These are phyloP conservation scores for Pestalotiopsis sp. DNA, from an alignment of 2,329 filamentous ascomycete species.

Conservation along the genomic window DNA sequence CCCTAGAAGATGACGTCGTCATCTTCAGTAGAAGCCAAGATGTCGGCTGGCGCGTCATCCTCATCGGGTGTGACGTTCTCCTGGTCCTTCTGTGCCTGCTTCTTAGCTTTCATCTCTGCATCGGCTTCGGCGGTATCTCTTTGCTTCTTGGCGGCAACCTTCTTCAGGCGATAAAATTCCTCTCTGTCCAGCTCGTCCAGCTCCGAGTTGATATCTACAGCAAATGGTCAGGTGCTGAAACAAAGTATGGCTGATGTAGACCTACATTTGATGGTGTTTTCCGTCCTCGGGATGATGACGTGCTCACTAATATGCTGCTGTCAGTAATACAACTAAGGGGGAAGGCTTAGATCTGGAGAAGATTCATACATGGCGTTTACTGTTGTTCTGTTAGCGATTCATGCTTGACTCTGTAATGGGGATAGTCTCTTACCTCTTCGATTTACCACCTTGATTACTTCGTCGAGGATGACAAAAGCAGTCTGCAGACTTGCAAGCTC, in stretches of 20 bases:
- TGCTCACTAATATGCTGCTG: constrained; percentile 64
- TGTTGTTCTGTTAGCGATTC: constrained; percentile 33
- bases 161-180: constrained; percentile 97
- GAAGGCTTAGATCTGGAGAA: neutral
- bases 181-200: constrained; percentile 96
- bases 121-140: constrained; percentile 73
- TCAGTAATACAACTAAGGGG: neutral
- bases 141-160: constrained; percentile 86
- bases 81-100: constrained; percentile 50
- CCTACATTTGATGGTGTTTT: constrained; percentile 98
- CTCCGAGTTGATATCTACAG: constrained; percentile 89
- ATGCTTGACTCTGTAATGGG: neutral
- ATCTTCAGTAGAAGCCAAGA: constrained; percentile 76
- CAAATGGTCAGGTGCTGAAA: neutral
- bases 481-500: constrained; percentile 96
- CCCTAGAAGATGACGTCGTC: constrained; percentile 82
- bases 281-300: constrained; percentile 95
- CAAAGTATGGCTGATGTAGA: neutral
- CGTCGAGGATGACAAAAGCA: constrained; percentile 95
- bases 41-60: constrained; percentile 57
- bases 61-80: constrained; percentile 39
- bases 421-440: constrained; percentile 68
- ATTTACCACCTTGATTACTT: constrained; percentile 99
- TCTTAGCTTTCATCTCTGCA: constrained; percentile 75
- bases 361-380: constrained; percentile 83